Base-by-base conservation (phyloP, 2,329 filamentous ascomycete genomes). In the Venturia carpophila region DNA sequence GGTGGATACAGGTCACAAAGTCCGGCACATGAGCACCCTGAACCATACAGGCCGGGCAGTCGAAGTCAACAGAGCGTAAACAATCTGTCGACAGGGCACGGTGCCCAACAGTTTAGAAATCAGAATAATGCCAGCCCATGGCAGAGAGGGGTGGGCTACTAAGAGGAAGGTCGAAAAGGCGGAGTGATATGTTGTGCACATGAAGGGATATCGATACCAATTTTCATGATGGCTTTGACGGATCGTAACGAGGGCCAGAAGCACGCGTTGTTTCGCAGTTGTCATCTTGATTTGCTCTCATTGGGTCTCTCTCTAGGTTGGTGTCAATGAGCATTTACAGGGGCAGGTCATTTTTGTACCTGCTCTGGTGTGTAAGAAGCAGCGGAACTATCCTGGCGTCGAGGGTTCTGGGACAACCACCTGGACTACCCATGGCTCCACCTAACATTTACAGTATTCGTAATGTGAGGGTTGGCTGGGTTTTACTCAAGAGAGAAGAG, bases 101-200 rank as follows among this genome's bases (percentile, higher is more conserved):
- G 62, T 71, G 60, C 67, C 71, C 45, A 73, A 67, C 74, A 76
- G 60, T 79, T 76, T 70, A 74, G 81, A 67, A 70, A 77, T 68
- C 78, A 80, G 69, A 82, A 83, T 71, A 85, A 79, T 71, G 73
- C 81, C 45, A 86, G 83, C 75, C 84, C 84, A 64, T 87, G 85
- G 85, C 84, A 87, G 75, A 76, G 85, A 72, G 85, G 85, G 55
- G 85, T 85, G 41, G 85, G 85, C 56, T 87, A 87, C 70, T 84
- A 87, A 45, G 60, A 34, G 17, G 1, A 19, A 21, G 30, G 17
- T 11, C 10, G 39, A 37, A 19, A 56, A 37, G 5, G 15, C 19
- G 30, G 30, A n/a, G 27, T 58, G 37, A 27, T 58, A 37, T n/a
- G 37, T 58, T 58, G 52, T 58, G 30, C 17, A 34, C 52, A 58